Conservation (phyloP, 169 alveolate species). For the Theileria annulata region DNA sequence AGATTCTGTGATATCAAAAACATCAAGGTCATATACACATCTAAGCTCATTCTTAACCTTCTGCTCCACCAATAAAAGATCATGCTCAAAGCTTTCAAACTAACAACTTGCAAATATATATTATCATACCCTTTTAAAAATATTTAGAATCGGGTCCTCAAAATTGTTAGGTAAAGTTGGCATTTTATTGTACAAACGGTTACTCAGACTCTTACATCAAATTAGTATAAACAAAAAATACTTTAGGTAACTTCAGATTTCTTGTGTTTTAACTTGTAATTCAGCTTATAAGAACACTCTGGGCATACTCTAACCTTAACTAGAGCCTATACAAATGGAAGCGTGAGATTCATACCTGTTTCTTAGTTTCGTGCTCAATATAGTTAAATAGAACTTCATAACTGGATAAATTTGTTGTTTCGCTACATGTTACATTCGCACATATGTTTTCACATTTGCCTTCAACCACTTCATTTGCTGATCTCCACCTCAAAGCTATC, state of each 20-base stretch:
- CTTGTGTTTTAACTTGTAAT: neutral
- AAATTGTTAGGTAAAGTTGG: constrained; percentile 12
- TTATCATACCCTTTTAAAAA: constrained; percentile 37
- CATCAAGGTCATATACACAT: constrained; percentile 28
- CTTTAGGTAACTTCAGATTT: neutral
- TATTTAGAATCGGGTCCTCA: constrained; percentile 47
- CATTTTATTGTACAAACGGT: neutral
- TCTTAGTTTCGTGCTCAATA: constrained; percentile 8
- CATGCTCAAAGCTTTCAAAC: constrained; percentile 52
- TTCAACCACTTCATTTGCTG: constrained; percentile 28
- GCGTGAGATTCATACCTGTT: constrained; percentile 13
- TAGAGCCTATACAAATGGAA: constrained; percentile 15
- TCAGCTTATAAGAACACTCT: constrained; percentile 17
- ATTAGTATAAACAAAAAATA: neutral
- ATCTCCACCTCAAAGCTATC: constrained; percentile 40
- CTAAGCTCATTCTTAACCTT: constrained; percentile 43
- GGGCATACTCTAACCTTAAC: constrained; percentile 35
- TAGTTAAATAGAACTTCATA: constrained; percentile 30
- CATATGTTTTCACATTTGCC: constrained; percentile 34
- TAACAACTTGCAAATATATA: neutral
- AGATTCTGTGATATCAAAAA: constrained; percentile 23
- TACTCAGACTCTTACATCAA: neutral
- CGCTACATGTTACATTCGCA: constrained; percentile 19
- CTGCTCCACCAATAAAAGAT: constrained; percentile 41
- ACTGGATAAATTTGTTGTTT: constrained; percentile 8